Base-by-base conservation (phyloP, 2,329 filamentous ascomycete species). In the Alternaria atra region DNA sequence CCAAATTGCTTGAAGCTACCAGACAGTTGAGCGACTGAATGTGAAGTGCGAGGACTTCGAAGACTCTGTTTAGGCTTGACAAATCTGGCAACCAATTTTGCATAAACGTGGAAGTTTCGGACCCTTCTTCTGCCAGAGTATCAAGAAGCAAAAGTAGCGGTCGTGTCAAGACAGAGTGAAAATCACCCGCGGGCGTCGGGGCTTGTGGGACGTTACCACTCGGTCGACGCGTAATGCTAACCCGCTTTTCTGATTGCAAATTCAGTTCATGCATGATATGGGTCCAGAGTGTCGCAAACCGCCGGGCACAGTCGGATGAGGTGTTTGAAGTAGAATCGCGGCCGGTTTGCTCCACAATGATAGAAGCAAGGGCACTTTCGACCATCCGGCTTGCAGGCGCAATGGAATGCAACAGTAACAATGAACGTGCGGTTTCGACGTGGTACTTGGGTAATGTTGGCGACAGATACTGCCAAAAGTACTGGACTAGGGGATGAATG, bases 401-500 rank as follows among this genome's bases (percentile, higher is more conserved):
- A 12, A 97, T 85, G 1, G 89, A 87, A 69, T 98, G 93, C 52
- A 99, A 81, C 66, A 93, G 89, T 92, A 95, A 97, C 39, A 99
- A 82, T 68, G 89, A 90, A 58, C 91, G 89, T 8, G 96, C 92
- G 17, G 93, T 90, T 80, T 99, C 96, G 32, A 99, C 94, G 73
- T 98, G 95, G 68, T 94, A 96, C 74, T 97, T 97, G 0, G 94
- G 93, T 64, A 90, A 89, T 12, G 89, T 85, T n/a, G 92, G 90
- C 0, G 93, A 91, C 39, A 99, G 80, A 71, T 92, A 93, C 5
- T 82, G 78, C 95, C 95, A 99, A 0, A 94, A 85, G 57, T 90
- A 86, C 2, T 83, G 83, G 15, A 95, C 89, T 23, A 98, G 81
- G 29, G 87, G 84, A 20, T 87, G 84, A 5, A 94, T 86, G 8